phyloP scores from a whole-genome alignment of 805 yeast species.

The Saturnispora sekii region DNA sequence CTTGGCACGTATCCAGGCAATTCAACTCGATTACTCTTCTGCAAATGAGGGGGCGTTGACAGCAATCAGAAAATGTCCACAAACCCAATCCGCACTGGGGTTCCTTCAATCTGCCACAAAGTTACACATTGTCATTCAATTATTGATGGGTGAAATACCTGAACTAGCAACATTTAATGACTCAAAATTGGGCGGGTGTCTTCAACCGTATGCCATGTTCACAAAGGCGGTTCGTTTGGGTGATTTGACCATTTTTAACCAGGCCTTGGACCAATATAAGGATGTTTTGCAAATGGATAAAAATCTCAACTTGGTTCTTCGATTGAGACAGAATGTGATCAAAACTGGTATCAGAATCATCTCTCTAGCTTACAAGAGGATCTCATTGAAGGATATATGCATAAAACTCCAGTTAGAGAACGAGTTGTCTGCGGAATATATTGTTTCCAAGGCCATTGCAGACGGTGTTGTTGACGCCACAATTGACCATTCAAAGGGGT shows the following conservation, averaged over 20 bases:
- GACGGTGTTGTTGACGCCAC: constrained; percentile 96
- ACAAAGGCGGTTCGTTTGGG: constrained; percentile 91
- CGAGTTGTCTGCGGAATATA: constrained; percentile 94
- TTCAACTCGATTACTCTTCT: constrained; percentile 84
- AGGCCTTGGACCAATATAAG: constrained; percentile 56
- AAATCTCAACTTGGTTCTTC: constrained; percentile 71
- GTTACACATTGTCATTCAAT: constrained; percentile 76
- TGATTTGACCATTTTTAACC: constrained; percentile 72
- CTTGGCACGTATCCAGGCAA: constrained; percentile 80
- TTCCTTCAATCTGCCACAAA: constrained; percentile 86
- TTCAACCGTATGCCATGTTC: constrained; percentile 76
- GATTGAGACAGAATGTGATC: constrained; percentile 93
- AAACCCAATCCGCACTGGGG: constrained; percentile 73
- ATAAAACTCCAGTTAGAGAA: constrained; percentile 84
- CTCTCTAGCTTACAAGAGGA: constrained; percentile 81
- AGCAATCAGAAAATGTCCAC: constrained; percentile 96
- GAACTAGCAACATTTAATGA: constrained; percentile 75
- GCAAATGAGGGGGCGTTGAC: constrained; percentile 87
- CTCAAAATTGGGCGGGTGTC: constrained; percentile 44
- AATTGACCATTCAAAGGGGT: constrained; percentile 84
- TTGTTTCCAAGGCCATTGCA: constrained; percentile 91
- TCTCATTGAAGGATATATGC: constrained; percentile 89
- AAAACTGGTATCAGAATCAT: constrained; percentile 95
- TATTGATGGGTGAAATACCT: constrained; percentile 95
- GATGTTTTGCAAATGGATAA: constrained; percentile 60